phyloP scores from a whole-genome alignment of 768 basidiomycete genomes.

The Naganishia friedmannii region DNA sequence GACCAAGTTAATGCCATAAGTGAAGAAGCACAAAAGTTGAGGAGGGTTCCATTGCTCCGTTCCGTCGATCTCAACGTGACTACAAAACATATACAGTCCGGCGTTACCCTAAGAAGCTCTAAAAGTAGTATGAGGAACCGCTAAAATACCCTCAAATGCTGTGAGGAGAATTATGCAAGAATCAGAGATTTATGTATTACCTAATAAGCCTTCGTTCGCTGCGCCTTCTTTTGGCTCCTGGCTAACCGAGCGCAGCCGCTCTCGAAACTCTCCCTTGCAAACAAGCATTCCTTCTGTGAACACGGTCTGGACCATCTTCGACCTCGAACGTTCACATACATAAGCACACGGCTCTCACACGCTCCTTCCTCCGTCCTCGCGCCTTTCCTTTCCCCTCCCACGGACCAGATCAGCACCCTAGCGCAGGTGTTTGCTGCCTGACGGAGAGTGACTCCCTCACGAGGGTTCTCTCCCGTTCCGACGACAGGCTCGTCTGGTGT shows the following conservation, averaged over 20 bases:
- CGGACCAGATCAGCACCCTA: slow-evolving; percentile 9
- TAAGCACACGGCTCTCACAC: not conserved
- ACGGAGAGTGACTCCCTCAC: slow-evolving; percentile 24
- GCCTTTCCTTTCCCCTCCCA: not conserved
- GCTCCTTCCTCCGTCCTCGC: not conserved
- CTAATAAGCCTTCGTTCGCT: too few relatives aligned
- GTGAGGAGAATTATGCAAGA: too few relatives aligned
- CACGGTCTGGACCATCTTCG: not conserved
- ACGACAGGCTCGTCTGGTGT: not conserved
- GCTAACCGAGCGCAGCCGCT: not conserved
- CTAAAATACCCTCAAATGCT: too few relatives aligned
- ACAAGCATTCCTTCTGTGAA: not conserved
- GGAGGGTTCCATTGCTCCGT: not conserved
- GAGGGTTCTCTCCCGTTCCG: slow-evolving; percentile 28
- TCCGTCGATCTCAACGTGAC: not conserved
- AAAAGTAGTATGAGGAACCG: too few relatives aligned
- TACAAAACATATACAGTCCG: not conserved
- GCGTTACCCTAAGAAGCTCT: not conserved
- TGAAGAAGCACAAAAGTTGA: not conserved
- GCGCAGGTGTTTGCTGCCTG: slow-evolving; percentile 11
- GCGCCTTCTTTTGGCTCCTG: not conserved
- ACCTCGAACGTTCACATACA: not conserved
- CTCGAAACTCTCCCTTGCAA: slow-evolving; percentile 15
- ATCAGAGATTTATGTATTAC: too few relatives aligned
- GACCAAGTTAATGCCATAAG: not conserved